Evolutionary conservation across 2,329 filamentous ascomycete species (phyloP).

Genomic region (Penicillium sp.): DNA sequence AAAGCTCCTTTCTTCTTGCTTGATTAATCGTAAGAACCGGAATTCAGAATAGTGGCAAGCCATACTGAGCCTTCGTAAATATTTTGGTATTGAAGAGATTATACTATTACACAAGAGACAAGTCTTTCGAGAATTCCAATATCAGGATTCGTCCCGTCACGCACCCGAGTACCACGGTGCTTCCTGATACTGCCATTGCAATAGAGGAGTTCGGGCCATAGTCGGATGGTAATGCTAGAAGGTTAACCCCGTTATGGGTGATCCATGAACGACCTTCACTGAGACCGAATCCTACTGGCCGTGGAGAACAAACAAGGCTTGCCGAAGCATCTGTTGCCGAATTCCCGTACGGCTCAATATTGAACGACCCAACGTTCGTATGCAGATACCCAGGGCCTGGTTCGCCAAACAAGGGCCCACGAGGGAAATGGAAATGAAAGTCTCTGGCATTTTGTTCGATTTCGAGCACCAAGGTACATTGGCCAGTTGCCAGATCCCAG

Average conservation of each 20-base stretch:
- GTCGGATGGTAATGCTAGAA: neutral
- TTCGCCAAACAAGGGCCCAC: neutral
- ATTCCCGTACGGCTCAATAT: neutral
- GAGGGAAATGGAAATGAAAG: neutral
- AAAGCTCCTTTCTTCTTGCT: neutral
- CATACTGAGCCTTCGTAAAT: neutral
- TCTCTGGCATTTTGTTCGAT: neutral
- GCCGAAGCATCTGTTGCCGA: neutral
- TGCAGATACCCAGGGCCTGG: neutral
- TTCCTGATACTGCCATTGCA: neutral
- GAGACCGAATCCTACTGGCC: neutral
- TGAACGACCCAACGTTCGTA: neutral
- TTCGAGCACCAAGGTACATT: neutral
- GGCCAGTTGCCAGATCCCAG: neutral
- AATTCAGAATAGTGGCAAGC: too few relatives aligned
- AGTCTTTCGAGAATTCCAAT: neutral
- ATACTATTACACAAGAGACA: too few relatives aligned
- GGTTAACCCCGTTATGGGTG: neutral
- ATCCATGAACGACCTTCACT: neutral
- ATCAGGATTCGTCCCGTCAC: neutral
- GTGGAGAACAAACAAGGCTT: neutral
- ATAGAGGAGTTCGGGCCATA: neutral
- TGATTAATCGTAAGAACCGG: rapidly evolving
- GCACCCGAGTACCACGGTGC: neutral
- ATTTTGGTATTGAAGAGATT: neutral